These are phyloP conservation scores for Tetrahymena borealis DNA, from an alignment of 73 alveolate species.

Conservation along the genomic window DNA sequence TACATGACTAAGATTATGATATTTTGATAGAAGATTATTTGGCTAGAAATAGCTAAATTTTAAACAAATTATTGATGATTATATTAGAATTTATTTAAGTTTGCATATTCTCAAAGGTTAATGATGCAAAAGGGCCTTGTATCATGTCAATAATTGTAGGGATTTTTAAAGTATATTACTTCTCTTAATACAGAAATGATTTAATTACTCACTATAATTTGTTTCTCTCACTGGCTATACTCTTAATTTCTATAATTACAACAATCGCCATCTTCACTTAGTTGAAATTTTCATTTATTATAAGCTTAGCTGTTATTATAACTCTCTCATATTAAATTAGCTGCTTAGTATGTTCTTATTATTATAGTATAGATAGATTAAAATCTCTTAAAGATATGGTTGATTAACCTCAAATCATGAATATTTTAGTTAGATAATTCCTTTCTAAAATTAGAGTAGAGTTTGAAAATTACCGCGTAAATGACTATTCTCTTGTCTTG, in stretches of 20 bases:
- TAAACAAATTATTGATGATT: not conserved
- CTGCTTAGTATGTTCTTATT: not conserved
- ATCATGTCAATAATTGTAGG: not conserved
- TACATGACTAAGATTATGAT: not conserved
- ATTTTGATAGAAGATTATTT: not conserved
- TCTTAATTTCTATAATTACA: not conserved
- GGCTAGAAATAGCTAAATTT: not conserved
- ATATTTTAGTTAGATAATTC: not conserved
- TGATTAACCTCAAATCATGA: not conserved
- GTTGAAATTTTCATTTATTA: not conserved
- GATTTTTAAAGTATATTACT: not conserved
- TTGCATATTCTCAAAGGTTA: not conserved
- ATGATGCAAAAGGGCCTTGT: not conserved
- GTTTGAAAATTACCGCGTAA: not conserved
- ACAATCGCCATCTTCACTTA: not conserved
- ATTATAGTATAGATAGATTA: not conserved
- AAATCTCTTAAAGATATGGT: not conserved
- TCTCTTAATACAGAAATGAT: not conserved
- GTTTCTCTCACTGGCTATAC: not conserved
- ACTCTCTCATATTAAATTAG: not conserved
- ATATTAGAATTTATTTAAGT: not conserved
- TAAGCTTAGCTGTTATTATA: not conserved
- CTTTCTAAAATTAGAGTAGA: not conserved
- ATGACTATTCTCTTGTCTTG: not conserved
- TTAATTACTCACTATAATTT: not conserved